Base-by-base conservation (phyloP, 257 asterid species). In the Fraxinus cuspidata region DNA sequence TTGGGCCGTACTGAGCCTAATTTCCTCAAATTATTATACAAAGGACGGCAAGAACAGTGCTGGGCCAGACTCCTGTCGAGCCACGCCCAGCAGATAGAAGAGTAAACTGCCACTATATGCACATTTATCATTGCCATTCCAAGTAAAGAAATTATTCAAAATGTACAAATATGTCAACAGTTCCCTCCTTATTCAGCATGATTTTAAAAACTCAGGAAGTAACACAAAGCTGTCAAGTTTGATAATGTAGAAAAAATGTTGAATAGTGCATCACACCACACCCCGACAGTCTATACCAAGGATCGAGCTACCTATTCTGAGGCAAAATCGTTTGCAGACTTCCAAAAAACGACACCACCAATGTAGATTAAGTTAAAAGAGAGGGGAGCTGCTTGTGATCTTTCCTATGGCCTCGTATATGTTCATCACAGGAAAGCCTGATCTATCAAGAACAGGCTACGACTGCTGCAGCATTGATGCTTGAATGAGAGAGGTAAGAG, bases 401-500 rank as follows among this genome's bases (percentile, higher is more conserved):
- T 5, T 60, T 60, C 18, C 35, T 10, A 1, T 10, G 32, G 34
- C 18, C 69, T 63, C 18, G 18, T 23, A 9, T 23, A 63, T 25
- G 29, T 51, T 51, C 63, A 51, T 19, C 27, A 5, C 11, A n/a
- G 19, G 35, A 63, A 63, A 23, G 69, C 69, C 19, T 15, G 19
- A 23, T 23, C 18, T 0, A 27, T 27, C 34, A 3, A 12, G 34
- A n/a, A 25, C 32, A 64, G 44, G 37, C 77, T 85, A 79, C 9
- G 83, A 56, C 21, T 73, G 77, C 72, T 78, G 85, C 71, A 85
- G 78, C 77, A 67, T 15, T 51, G 98, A 88, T 75, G 89, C 92
- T 83, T 90, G 97, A 82, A 93, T 88, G 32, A 92, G 76, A 80
- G 99, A 90, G 66, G 99, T 93, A 64, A 96, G 97, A 10, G 99